These are phyloP conservation scores for Aspergillus sp. DNA, from an alignment of 2,329 filamentous ascomycete genomes.

Conservation along the genomic window DNA sequence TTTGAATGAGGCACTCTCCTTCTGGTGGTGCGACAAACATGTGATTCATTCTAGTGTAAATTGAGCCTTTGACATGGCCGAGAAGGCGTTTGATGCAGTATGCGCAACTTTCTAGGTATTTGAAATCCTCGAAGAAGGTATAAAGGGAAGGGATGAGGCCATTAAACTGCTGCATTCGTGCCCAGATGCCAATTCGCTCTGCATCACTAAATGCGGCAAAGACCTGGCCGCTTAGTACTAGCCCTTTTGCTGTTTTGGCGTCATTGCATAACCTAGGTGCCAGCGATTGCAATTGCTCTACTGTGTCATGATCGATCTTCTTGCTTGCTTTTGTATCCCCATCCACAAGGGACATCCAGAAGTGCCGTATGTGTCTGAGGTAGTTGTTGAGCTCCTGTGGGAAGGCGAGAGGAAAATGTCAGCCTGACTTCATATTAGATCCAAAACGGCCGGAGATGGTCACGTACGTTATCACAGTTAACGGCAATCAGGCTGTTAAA, in stretches of 20 bases:
- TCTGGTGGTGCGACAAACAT: constrained; percentile 9
- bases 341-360: constrained; percentile 21
- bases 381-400: constrained; percentile 22
- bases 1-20: constrained; percentile 20
- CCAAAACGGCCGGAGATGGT: not conserved
- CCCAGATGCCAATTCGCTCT: constrained; percentile 32
- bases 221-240: constrained; percentile 17
- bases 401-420: not conserved
- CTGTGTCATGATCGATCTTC: constrained; percentile 21
- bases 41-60: constrained; percentile 10
- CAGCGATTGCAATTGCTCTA: constrained; percentile 17
- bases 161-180: constrained; percentile 18
- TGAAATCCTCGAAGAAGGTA: constrained; percentile 23
- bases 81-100: constrained; percentile 29
- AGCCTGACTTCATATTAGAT: too few relatives aligned
- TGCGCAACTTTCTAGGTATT: constrained; percentile 18
- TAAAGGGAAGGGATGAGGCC: constrained; percentile 20
- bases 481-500: constrained; percentile 16
- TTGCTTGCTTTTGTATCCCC: constrained; percentile 12
- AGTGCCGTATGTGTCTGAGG: constrained; percentile 16
- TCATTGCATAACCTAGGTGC: constrained; percentile 18
- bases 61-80: not conserved
- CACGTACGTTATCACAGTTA: constrained; percentile 16
- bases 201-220: constrained; percentile 19
- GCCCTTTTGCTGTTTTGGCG: constrained; percentile 9